phyloP scores from a whole-genome alignment of 345 rosid species.

The Murraya koenigii region DNA sequence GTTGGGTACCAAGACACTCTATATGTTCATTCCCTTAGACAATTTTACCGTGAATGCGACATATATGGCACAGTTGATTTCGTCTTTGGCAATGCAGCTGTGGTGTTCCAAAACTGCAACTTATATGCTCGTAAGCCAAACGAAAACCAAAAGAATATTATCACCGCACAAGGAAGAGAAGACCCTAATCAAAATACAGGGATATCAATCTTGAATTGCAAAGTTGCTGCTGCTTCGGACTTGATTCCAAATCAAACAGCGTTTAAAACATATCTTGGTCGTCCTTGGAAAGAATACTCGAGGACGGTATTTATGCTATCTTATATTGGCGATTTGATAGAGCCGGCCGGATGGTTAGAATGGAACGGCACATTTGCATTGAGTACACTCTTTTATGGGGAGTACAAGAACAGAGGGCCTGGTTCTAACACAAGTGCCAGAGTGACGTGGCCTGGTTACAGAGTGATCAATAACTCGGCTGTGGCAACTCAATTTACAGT shows the following conservation, averaged over 20 bases:
- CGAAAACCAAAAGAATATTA: conserved; percentile 44
- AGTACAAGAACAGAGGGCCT: conserved; percentile 65
- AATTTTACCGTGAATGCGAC: conserved; percentile 76
- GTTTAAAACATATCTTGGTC: conserved; percentile 59
- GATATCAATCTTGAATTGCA: conserved; percentile 58
- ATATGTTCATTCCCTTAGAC: conserved; percentile 61
- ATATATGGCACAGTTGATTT: conserved; percentile 75
- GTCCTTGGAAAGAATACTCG: conserved; percentile 79
- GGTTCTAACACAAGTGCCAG: conserved; percentile 63
- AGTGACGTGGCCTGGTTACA: conserved; percentile 76
- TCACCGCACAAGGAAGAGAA: conserved; percentile 75
- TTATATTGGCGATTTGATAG: conserved; percentile 55
- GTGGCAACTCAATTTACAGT: conserved; percentile 68
- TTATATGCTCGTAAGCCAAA: conserved; percentile 73
- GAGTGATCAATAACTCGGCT: conserved; percentile 33
- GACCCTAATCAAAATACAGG: conserved; percentile 61
- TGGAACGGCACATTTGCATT: conserved; percentile 54
- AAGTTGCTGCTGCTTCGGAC: conserved; percentile 62
- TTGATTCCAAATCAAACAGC: conserved; percentile 46
- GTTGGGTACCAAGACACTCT: conserved; percentile 80
- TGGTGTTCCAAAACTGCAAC: conserved; percentile 62
- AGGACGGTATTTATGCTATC: conserved; percentile 60
- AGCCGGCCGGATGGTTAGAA: conserved; percentile 78
- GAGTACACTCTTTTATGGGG: conserved; percentile 64
- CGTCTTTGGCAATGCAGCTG: conserved; percentile 75